Evolutionary conservation across 1,284 basidiomycete genomes (phyloP).

Genomic region (Leccinum subfulvum): DNA sequence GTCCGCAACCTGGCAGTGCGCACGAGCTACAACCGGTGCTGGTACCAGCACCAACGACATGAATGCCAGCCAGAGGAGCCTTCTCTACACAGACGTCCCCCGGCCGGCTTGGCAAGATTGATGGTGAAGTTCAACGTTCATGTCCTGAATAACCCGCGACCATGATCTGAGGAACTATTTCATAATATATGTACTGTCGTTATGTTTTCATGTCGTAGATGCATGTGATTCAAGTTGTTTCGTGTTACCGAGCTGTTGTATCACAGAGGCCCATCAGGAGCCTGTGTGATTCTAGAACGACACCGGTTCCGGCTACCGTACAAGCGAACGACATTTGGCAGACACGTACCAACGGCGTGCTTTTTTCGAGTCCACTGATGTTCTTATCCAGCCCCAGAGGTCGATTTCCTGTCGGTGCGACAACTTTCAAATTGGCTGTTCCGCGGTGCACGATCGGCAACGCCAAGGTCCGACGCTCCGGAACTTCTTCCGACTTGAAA

Average conservation of each 20-base stretch:
- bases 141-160: background rate
- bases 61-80: constrained; percentile 7
- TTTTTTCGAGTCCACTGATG: constrained; percentile 22
- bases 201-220: background rate
- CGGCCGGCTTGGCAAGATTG: constrained; percentile 2
- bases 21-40: background rate
- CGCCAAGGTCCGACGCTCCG: constrained; percentile 33
- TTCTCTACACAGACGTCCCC: constrained; percentile 1
- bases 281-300: background rate
- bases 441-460: constrained; percentile 41
- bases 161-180: background rate
- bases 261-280: background rate
- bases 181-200: background rate
- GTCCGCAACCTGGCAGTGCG: background rate
- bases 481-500: constrained; percentile 24
- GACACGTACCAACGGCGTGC: background rate
- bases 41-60: background rate
- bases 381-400: constrained; percentile 44
- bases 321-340: background rate
- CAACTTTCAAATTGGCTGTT: constrained; percentile 49
- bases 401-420: constrained; percentile 52
- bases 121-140: constrained; percentile 1
- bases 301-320: background rate
- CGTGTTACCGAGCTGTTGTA: background rate
- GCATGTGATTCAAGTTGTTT: background rate